Base-by-base conservation (phyloP, 495 filamentous ascomycete genomes). In the Jackrogersella multiformis region DNA sequence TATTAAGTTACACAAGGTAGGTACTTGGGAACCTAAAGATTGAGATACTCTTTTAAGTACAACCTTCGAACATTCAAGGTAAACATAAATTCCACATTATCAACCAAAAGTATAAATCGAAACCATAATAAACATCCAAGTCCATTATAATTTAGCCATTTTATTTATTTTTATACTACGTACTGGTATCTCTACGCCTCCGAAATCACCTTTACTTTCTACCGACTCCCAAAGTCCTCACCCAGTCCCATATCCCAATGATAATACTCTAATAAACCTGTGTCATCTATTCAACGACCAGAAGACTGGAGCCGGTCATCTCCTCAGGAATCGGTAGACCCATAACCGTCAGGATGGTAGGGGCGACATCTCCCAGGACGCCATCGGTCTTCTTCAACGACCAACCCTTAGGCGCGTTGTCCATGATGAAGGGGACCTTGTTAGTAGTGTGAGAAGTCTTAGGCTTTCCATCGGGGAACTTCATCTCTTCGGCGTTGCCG, bases 401-500 rank as follows among this genome's bases (percentile, higher is more conserved):
- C 90, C 89, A 97, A 68, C 91, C 90, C 71, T 89, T 85, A 24
- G 95, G 95, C 46, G 95, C 94, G 73, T 98, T 99, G 74, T 92
- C 93, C 93, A 99, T 95, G 72, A 98, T 86, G 80, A 99, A 97
- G 9, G 95, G 95, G 51, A 99, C 95, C 77, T 92, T 92, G 85
- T 99, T 99, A 53, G 89, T 93, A 21, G 95, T 99, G 84, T 99
- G 95, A 45, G 92, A 94, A 12, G 95, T 99, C 87, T 99, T 99
- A 44, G 95, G 95, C 73, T 91, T 94, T 73, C 92, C 91, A 74
- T 96, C 90, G 69, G 92, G 87, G 78, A 91, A 97, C 79, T 97
- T 86, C 95, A 99, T 99, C 84, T 99, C 95, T 83, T 99, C 95
- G 53, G 95, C 95, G 72, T 99, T 99, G 56, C 95, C 95, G 75